A percentile compares a stretch with the other conserved stretches of the same genome.
These are phyloP conservation scores for Rubroboletus satanas DNA, from an alignment of 768 basidiomycete genomes.

Conservation along the genomic window DNA sequence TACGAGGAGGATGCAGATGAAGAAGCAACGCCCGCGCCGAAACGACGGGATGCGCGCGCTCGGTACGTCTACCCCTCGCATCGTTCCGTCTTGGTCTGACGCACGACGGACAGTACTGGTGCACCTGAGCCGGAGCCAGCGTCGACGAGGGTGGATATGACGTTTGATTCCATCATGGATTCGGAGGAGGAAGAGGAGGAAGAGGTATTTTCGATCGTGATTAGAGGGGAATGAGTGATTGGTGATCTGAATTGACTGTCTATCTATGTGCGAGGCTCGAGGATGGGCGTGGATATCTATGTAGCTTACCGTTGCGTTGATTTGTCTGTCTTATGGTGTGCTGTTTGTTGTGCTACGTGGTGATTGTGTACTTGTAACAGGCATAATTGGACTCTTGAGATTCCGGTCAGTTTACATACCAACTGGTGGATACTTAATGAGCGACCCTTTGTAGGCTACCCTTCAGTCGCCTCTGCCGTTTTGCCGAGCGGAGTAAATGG, in stretches of 20 bases:
- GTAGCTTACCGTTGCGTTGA: too few relatives aligned
- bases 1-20: conserved; percentile 35
- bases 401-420: too few relatives aligned
- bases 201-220: not conserved
- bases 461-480: too few relatives aligned
- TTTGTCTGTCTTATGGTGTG: too few relatives aligned
- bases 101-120: conserved; percentile 1
- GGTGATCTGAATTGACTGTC: not conserved
- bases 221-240: not conserved
- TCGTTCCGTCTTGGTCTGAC: not conserved
- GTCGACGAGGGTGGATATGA: conserved; percentile 13
- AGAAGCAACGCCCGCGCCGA: conserved; percentile 37
- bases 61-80: conserved; percentile 5
- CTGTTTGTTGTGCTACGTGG: too few relatives aligned
- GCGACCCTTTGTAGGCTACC: too few relatives aligned
- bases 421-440: too few relatives aligned
- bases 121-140: conserved; percentile 4
- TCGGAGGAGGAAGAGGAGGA: conserved; percentile 38
- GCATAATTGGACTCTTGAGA: too few relatives aligned
- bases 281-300: too few relatives aligned
- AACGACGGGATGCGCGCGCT: not conserved
- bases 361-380: too few relatives aligned
- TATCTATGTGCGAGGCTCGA: not conserved
- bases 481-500: too few relatives aligned
- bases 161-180: conserved; percentile 53